These are phyloP conservation scores for Argentina anserina DNA, from an alignment of 306 rosid genomes.

Conservation along the genomic window DNA sequence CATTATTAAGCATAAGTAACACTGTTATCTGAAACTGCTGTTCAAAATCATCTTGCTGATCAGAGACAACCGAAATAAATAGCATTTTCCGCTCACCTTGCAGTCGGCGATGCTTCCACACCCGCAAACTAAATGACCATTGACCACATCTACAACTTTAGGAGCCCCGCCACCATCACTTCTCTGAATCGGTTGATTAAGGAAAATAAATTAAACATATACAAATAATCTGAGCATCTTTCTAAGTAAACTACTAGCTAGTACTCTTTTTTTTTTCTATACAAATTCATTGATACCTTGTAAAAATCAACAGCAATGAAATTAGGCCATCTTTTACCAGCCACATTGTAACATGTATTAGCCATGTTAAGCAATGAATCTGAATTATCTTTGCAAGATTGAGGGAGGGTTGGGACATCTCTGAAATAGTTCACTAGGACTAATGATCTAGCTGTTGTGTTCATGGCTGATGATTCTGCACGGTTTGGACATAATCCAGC, in stretches of 20 bases:
- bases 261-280: neutral
- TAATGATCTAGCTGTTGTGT: slow-evolving; percentile 55
- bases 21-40: neutral
- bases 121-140: slow-evolving; percentile 59
- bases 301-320: slow-evolving; percentile 69
- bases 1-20: neutral
- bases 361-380: slow-evolving; percentile 53
- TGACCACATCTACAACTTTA: slow-evolving; percentile 53
- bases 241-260: neutral
- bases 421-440: slow-evolving; percentile 58
- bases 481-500: slow-evolving; percentile 60
- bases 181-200: slow-evolving; percentile 33
- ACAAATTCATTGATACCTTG: slow-evolving; percentile 30
- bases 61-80: neutral
- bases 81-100: slow-evolving; percentile 33
- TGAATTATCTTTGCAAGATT: slow-evolving; percentile 66
- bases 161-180: slow-evolving; percentile 73
- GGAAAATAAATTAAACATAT: neutral
- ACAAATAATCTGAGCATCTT: neutral
- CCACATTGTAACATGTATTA: slow-evolving; percentile 45
- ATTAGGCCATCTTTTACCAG: slow-evolving; percentile 64
- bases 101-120: slow-evolving; percentile 48
- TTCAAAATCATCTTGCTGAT: neutral
- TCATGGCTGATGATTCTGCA: slow-evolving; percentile 49
- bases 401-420: slow-evolving; percentile 34